Base-by-base conservation (phyloP, 345 rosid species). In the Salix exigua region DNA sequence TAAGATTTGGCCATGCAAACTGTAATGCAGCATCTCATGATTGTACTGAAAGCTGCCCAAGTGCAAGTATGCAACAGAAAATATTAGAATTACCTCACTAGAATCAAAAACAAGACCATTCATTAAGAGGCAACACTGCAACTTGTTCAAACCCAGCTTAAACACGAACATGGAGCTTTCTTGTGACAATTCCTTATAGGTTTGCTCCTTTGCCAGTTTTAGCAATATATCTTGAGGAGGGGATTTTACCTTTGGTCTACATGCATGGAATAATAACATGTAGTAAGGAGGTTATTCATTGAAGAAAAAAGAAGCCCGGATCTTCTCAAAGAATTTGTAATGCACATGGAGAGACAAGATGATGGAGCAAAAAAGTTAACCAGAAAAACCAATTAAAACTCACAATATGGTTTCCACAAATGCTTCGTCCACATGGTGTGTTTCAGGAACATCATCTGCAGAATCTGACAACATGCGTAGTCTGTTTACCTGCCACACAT, bases 81-180 rank as follows among this genome's bases (percentile, higher is more conserved):
- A 48, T 62, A 75, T 31, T 60, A 75, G 70, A 73, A 79, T 68
- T 86, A 96, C 98, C 99, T 96, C 97, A 53, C 83, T 82, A 82
- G 98, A 83, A 81, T 93, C 96, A 79, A 82, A 72, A 85, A 96
- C 99, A 79, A 96, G 94, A 19, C 99, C 99, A 85, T 96, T 96
- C 99, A 96, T 90, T 87, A 96, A 83, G 71, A 93, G 86, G 78
- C 89, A 85, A 71, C 96, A 88, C 75, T 83, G 82, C 81, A 90
- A 62, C 85, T 92, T 91, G 71, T 86, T 79, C 83, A 96, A 79
- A 80, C 99, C 99, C 88, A 96, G 85, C 88, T 93, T 93, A 83
- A 85, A 89, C 75, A 93, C 94, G 85, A 85, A 91, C 88, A 91
- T 74, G 79, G 99, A 89, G 85, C 94, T 89, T 80, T 88, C 92